Evolutionary conservation across 352 stramenopile species (phyloP), one percentile per base, ranked within the genome.

Genomic region (Saprolegnia parasitica): DNA sequence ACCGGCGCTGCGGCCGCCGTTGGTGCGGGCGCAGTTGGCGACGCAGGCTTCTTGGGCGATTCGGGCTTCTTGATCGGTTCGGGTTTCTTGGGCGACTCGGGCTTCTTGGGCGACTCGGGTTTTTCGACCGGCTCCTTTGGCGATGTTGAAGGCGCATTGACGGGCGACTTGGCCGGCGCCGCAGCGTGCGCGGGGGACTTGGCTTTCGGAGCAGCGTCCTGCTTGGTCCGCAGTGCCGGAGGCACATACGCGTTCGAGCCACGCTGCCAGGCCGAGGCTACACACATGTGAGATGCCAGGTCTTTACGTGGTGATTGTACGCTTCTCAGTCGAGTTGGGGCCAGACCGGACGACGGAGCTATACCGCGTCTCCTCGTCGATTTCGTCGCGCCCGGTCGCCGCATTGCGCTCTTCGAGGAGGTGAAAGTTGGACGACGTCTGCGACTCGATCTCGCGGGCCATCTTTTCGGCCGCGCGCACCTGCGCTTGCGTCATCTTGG

Each of bases 351-450:
- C 71, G 9, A 99, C 96, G 4, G 96, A 98, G 60, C 93, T 98
- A 78, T 98, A 99, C 15, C 88, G 84, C 61, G 96, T 91, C 73
- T 99, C 97, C 74, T 99, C 96, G 70, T 98, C 95, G 62, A 96
- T 88, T 16, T 87, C 79, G 67, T 97, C 91, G 29, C 79, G 79
- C 39, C 80, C 70, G 9, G 90, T 72, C 35, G 77, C 71, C 56
- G 96, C 84, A 63, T 90, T 90, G 39, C 96, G 89, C 73, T 99
- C 97, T 79, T 99, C 96, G 40, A 93, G 82, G 52, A 99, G 71
- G 73, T 99, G 96, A 49, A 97, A 95, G 74, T 99, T 99, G 52
- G 77, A 81, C 56, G 87, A 86, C 5, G 81, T 83, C 71, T 97
- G 88, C 23, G 78, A 80, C 75, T 99, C 94, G 76, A 99, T 99